phyloP scores from a whole-genome alignment of 768 basidiomycete species.

The Podaxis carcinomalis region DNA sequence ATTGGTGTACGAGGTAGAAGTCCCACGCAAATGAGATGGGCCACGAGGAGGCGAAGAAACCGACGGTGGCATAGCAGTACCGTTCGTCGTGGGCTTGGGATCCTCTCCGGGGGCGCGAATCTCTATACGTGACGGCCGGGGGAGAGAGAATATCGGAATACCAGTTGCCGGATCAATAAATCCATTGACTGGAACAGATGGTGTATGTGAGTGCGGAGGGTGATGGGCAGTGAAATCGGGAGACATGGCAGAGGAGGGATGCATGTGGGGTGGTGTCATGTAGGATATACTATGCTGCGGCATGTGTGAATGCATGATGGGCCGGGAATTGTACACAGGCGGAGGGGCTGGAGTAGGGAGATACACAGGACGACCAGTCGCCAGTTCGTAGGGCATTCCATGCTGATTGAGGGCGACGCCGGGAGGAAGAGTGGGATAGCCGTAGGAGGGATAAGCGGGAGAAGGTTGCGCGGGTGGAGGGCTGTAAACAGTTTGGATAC shows the following conservation, averaged over 20 bases:
- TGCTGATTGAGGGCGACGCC: slow-evolving; percentile 72
- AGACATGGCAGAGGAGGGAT: slow-evolving; percentile 53
- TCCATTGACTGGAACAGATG: slow-evolving; percentile 54
- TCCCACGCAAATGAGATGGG: slow-evolving; percentile 43
- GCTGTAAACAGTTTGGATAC: slow-evolving; percentile 39
- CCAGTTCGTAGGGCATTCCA: slow-evolving; percentile 78
- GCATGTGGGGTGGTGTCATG: slow-evolving; percentile 52
- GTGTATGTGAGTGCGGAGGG: slow-evolving; percentile 14
- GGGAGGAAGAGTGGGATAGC: slow-evolving; percentile 61
- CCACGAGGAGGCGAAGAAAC: slow-evolving; percentile 8
- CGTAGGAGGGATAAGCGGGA: slow-evolving; percentile 64
- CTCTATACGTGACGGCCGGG: slow-evolving; percentile 68
- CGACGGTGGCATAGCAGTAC: slow-evolving; percentile 25
- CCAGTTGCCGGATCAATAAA: slow-evolving; percentile 66
- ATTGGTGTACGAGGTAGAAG: slow-evolving; percentile 40
- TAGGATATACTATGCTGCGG: slow-evolving; percentile 42
- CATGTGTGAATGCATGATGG: slow-evolving; percentile 53
- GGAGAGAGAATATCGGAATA: slow-evolving; percentile 68
- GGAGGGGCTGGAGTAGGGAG: slow-evolving; percentile 50
- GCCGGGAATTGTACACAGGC: slow-evolving; percentile 65
- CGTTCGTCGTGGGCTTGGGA: slow-evolving; percentile 21
- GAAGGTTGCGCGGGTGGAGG: slow-evolving; percentile 42
- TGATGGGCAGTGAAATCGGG: slow-evolving; percentile 55
- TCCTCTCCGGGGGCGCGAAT: slow-evolving; percentile 59
- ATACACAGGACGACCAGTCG: slow-evolving; percentile 78